Base-by-base conservation (phyloP, 371 early-diverging fungal genomes). In the Apophysomyces ossiformis region DNA sequence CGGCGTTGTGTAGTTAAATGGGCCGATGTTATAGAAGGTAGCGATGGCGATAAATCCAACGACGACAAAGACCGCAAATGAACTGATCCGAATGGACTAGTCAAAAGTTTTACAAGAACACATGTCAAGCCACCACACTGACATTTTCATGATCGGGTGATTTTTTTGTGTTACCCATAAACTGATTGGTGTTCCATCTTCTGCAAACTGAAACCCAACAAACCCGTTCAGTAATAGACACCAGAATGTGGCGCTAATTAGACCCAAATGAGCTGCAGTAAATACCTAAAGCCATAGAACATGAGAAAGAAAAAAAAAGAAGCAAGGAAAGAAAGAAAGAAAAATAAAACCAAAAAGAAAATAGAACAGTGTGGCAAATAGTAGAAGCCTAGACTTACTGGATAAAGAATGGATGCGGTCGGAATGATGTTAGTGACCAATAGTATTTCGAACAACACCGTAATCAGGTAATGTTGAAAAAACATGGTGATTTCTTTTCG, bases 401-500 rank as follows among this genome's bases (percentile, higher is more conserved):
- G 90, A 76, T 93, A 95, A 41, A 86, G 84, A 8, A 69, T 72
- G 7, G 87, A 86, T 6, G 93, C 87, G 9, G 88, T 86, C 41
- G 92, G 92, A 58, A 96, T 89, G 73, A 95, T 89, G 60, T 92
- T 92, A 18, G 92, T 85, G 37, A 92, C 82, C 60, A 92, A 77
- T 47, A 95, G 57, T 78, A 95, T 89, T 71, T 95, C 96, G 26
- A 94, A 71, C 32, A 93, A 69, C 44, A 83, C 82, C 46, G 86
- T 83, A 47, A 85, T 67, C 60, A 90, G 76, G 80, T 93, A 96
- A 66, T 93, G 74, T 73, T 95, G 94, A 74, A 95, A 95, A 76
- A 95, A 94, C 87, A 93, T 85, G 62, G 91, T 91, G 71, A 95
- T 95, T 73, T 96, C 96, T 78, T 94, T 94, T 66, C 96, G 88